These are phyloP conservation scores for Fusarium tjaetaba DNA, from an alignment of 2,329 filamentous ascomycete genomes.

Conservation along the genomic window DNA sequence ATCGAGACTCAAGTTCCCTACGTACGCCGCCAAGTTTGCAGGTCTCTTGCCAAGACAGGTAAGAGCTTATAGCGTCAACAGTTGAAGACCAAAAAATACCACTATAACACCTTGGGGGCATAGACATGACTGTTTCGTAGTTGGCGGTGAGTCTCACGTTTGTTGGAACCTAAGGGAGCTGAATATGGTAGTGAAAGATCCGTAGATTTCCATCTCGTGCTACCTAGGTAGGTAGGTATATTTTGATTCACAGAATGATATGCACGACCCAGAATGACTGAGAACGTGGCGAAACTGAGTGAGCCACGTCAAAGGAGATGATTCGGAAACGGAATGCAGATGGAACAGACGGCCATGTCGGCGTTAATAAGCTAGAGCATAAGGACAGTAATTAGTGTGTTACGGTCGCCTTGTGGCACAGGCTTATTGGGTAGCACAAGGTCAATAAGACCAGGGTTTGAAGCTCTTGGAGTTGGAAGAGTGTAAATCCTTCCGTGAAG, in stretches of 20 bases:
- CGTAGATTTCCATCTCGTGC: background rate
- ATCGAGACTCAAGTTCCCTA: constrained; percentile 11
- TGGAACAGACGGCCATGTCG: constrained; percentile 22
- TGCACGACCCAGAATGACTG: background rate
- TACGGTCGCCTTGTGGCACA: constrained; percentile 40
- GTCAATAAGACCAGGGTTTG: constrained; percentile 24
- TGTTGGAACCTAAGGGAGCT: constrained; percentile 26
- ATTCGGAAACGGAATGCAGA: constrained; percentile 26
- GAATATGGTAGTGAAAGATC: background rate
- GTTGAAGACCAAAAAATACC: constrained; percentile 23
- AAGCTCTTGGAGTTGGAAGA: constrained; percentile 20
- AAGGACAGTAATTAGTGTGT: constrained; percentile 30
- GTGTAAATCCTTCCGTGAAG: constrained; percentile 20
- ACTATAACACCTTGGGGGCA: constrained; percentile 1
- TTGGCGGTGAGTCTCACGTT: constrained; percentile 38
- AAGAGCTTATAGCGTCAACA: constrained; percentile 25
- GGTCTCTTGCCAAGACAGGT: constrained; percentile 21
- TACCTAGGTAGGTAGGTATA: background rate
- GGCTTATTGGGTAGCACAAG: constrained; percentile 43
- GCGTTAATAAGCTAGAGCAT: constrained; percentile 16
- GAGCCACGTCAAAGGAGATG: constrained; percentile 35
- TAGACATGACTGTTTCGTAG: background rate
- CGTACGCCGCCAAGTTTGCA: constrained; percentile 28
- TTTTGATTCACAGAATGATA: background rate
- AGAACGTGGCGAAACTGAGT: constrained; percentile 6